A percentile compares a stretch with the other conserved stretches of the same genome.
Evolutionary conservation across 768 basidiomycete species (phyloP).

Genomic region (Naematelia aurantialba): DNA sequence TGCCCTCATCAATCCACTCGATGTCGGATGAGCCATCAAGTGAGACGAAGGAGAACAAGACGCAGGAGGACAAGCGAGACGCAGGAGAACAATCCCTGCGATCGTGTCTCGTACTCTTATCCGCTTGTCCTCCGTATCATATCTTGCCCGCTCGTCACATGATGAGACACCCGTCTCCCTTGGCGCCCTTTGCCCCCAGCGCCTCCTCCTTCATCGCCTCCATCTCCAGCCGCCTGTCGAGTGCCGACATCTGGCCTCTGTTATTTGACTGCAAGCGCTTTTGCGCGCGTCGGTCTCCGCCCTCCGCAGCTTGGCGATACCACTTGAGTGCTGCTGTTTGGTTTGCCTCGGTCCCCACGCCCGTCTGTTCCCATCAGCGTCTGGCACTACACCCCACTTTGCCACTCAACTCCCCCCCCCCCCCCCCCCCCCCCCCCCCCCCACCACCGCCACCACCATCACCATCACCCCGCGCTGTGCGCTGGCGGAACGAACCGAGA

Average conservation of each 20-base stretch:
- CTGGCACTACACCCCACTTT: background rate
- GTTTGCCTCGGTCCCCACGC: conserved; percentile 52
- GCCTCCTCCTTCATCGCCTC: conserved; percentile 42
- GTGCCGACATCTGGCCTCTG: conserved; percentile 35
- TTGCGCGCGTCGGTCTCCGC: conserved; percentile 86
- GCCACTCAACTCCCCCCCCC: too few relatives aligned
- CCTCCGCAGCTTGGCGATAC: conserved; percentile 86
- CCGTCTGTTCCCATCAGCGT: conserved; percentile 56
- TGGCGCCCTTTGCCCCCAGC: conserved; percentile 6
- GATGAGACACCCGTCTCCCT: conserved; percentile 43
- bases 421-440: too few relatives aligned
- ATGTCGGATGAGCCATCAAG: too few relatives aligned
- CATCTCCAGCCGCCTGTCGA: conserved; percentile 42
- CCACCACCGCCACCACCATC: too few relatives aligned
- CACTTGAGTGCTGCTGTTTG: conserved; percentile 59
- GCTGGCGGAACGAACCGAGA: too few relatives aligned
- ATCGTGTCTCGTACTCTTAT: too few relatives aligned
- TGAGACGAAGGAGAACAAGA: too few relatives aligned
- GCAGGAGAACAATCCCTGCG: too few relatives aligned
- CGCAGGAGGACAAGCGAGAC: too few relatives aligned
- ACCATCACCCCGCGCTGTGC: too few relatives aligned
- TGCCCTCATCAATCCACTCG: too few relatives aligned
- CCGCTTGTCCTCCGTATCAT: too few relatives aligned
- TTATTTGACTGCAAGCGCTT: conserved; percentile 65
- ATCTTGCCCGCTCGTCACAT: conserved; percentile 30